phyloP scores from a whole-genome alignment of 192 early-diverging fungal genomes.

The Phlyctochytrium arcticum region DNA sequence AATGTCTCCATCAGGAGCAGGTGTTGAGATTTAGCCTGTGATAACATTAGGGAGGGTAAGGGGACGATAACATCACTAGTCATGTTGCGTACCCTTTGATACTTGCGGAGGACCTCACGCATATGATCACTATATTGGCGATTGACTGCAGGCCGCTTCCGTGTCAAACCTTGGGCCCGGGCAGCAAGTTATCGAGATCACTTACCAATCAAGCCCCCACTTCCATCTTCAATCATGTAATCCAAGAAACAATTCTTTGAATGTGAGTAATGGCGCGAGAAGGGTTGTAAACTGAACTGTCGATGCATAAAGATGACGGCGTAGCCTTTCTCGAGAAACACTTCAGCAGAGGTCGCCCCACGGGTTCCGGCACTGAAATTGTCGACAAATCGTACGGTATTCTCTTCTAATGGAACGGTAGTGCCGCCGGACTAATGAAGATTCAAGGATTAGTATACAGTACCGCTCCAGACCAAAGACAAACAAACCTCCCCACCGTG shows the following conservation, averaged over 20 bases:
- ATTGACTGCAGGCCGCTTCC: conserved; percentile 8
- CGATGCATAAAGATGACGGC: conserved; percentile 95
- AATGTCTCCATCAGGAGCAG: conserved; percentile 80
- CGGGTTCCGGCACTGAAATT: conserved; percentile 97
- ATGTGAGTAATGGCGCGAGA: conserved; percentile 86
- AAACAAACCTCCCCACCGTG: conserved; percentile 55
- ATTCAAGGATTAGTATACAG: not conserved
- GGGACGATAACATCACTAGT: too few species aligned
- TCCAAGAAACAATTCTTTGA: conserved; percentile 72
- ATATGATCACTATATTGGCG: conserved; percentile 64
- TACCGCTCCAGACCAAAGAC: conserved; percentile 19
- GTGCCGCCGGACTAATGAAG: conserved; percentile 75
- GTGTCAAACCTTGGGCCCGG: not conserved
- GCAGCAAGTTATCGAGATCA: not conserved
- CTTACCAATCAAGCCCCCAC: conserved; percentile 60
- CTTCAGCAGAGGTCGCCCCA: conserved; percentile 93
- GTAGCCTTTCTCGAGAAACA: conserved; percentile 80
- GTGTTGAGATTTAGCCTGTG: conserved; percentile 51
- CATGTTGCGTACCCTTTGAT: conserved; percentile 63
- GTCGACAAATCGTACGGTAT: conserved; percentile 98
- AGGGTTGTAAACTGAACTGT: conserved; percentile 91
- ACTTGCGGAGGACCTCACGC: conserved; percentile 56
- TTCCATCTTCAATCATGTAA: conserved; percentile 62
- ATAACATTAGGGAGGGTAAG: too few species aligned
- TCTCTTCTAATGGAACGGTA: conserved; percentile 88